A percentile compares a stretch with the other conserved stretches of the same genome.
Evolutionary conservation across 139 green algal species (phyloP).

Genomic region (Desmodesmus armatus): DNA sequence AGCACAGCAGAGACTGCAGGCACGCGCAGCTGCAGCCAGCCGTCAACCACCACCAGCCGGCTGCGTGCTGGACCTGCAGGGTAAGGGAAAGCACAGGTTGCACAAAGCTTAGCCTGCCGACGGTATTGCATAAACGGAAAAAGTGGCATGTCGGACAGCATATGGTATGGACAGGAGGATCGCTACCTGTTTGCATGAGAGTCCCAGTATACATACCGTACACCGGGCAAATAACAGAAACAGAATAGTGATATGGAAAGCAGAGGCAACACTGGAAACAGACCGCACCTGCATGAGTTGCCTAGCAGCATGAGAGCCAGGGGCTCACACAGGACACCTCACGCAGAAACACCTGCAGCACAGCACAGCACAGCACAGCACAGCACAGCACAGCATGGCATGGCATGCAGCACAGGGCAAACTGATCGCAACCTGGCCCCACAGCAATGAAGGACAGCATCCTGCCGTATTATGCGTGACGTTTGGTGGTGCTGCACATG

Average conservation of each 20-base stretch:
- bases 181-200: neutral
- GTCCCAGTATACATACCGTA: neutral
- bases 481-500: neutral
- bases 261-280: slow-evolving; percentile 16
- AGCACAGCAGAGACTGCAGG: slow-evolving; percentile 85
- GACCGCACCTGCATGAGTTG: slow-evolving; percentile 68
- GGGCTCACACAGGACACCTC: slow-evolving; percentile 84
- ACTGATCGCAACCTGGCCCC: neutral
- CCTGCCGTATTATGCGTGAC: neutral
- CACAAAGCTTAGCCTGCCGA: neutral
- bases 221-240: neutral
- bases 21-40: slow-evolving; percentile 65
- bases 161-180: too few relatives aligned
- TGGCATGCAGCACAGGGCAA: neutral
- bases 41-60: slow-evolving; percentile 78
- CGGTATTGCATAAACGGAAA: neutral
- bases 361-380: slow-evolving; percentile 6
- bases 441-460: neutral
- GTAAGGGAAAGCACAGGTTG: too few relatives aligned
- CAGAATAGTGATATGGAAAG: slow-evolving; percentile 42
- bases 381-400: neutral
- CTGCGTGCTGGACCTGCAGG: slow-evolving; percentile 75
- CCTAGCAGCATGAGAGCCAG: slow-evolving; percentile 91
- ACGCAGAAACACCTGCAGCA: slow-evolving; percentile 85
- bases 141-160: neutral